phyloP scores from a whole-genome alignment of 306 rosid genomes.

The Glycyrrhiza uralensis region DNA sequence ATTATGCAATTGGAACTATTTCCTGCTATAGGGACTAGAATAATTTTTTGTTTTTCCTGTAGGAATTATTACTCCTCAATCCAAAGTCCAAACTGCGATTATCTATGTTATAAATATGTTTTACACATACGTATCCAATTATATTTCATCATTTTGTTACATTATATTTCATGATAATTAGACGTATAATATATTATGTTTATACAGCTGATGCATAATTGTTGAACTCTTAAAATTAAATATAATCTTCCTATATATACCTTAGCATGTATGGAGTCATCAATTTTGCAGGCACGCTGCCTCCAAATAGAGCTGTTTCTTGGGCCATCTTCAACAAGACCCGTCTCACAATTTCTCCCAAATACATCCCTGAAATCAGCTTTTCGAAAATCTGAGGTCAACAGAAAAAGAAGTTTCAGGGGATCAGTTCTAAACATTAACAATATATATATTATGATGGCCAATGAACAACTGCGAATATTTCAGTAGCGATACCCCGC shows the following conservation, averaged over 20 bases:
- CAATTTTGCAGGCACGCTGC: conserved; percentile 45
- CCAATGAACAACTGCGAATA: background rate
- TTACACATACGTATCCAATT: too few relatives aligned
- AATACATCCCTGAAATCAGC: conserved; percentile 55
- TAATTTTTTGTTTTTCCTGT: too few relatives aligned
- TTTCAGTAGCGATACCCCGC: conserved; percentile 34
- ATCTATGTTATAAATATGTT: too few relatives aligned
- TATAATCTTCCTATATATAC: conserved; percentile 15
- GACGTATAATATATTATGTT: too few relatives aligned
- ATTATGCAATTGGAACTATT: background rate
- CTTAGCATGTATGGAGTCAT: conserved; percentile 51
- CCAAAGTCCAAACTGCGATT: background rate
- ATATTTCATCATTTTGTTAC: too few relatives aligned
- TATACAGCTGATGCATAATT: too few relatives aligned
- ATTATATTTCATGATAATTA: too few relatives aligned
- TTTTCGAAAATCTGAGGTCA: conserved; percentile 48
- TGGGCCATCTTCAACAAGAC: conserved; percentile 55
- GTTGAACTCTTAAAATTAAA: background rate
- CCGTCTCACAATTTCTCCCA: conserved; percentile 70
- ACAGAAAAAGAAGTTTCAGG: background rate
- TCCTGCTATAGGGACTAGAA: background rate
- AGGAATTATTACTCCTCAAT: background rate
- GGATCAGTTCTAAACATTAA: background rate
- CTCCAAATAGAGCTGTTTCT: conserved; percentile 63
- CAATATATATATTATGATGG: background rate